A percentile compares a stretch with the other conserved stretches of the same genome.
These are phyloP conservation scores for Hypoxylon crocopeplum DNA, from an alignment of 495 filamentous ascomycete genomes.

Conservation along the genomic window DNA sequence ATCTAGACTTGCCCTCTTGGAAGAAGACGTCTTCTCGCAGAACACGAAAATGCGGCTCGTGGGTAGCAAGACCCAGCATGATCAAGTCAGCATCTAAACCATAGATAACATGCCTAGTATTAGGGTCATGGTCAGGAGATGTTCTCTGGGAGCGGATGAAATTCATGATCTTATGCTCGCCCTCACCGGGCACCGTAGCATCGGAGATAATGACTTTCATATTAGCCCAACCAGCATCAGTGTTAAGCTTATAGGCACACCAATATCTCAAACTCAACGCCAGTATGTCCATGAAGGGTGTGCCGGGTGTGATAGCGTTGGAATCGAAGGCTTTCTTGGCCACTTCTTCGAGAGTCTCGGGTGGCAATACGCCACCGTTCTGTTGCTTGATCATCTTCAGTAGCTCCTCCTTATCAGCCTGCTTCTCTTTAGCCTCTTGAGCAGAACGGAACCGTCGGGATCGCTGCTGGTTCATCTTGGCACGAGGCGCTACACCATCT, in stretches of 20 bases:
- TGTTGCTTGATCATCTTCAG: conserved; percentile 79
- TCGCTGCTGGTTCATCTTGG: conserved; percentile 98
- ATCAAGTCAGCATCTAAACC: conserved; percentile 97
- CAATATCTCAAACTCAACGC: conserved; percentile 92
- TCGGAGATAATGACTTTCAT: conserved; percentile 98
- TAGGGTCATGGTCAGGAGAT: conserved; percentile 90
- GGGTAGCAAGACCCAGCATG: conserved; percentile 96
- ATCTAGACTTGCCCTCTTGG: conserved; percentile 79
- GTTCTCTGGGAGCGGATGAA: conserved; percentile 93
- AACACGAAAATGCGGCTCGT: conserved; percentile 97
- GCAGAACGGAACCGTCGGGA: conserved; percentile 90
- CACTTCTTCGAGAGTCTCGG: conserved; percentile 66
- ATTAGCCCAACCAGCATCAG: conserved; percentile 95
- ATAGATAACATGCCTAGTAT: conserved; percentile 95
- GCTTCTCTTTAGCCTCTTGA: conserved; percentile 92
- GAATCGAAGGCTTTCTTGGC: conserved; percentile 95
- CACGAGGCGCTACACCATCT: conserved; percentile 93
- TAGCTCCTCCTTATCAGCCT: conserved; percentile 87
- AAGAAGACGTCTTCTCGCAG: conserved; percentile 97
- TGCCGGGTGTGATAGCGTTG: conserved; percentile 97
- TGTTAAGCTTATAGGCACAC: conserved; percentile 96
- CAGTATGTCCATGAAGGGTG: conserved; percentile 98
- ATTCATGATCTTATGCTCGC: conserved; percentile 99
- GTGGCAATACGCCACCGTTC: conserved; percentile 65
- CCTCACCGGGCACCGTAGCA: conserved; percentile 95